Percentiles rank a stretch among this genome's conserved stretches.
These are phyloP conservation scores for Coniosporium tulheliwenetii DNA, from an alignment of 2,329 filamentous ascomycete genomes.

Conservation along the genomic window DNA sequence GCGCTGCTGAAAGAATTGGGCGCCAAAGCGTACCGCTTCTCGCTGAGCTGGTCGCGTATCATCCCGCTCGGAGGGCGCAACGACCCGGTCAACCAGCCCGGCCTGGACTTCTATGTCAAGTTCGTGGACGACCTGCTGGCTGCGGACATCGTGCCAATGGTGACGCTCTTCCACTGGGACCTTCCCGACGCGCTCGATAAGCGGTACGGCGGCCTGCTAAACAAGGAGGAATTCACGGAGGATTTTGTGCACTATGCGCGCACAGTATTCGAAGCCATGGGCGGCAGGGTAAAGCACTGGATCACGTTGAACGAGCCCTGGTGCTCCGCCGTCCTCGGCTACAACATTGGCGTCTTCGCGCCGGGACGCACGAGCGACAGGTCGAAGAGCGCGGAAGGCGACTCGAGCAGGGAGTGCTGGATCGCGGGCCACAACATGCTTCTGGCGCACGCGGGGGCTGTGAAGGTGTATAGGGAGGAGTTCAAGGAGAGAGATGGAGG, in stretches of 20 bases:
- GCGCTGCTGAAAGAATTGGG: slow-evolving; percentile 59
- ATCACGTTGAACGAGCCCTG: slow-evolving; percentile 86
- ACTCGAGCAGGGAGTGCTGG: slow-evolving; percentile 67
- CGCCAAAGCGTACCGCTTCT: slow-evolving; percentile 67
- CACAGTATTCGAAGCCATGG: slow-evolving; percentile 57
- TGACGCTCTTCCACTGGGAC: slow-evolving; percentile 84
- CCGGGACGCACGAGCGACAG: slow-evolving; percentile 71
- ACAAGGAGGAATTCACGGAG: slow-evolving; percentile 66
- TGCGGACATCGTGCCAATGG: slow-evolving; percentile 62
- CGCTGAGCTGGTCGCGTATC: slow-evolving; percentile 67
- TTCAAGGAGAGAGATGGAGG: slow-evolving; percentile 60
- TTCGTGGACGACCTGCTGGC: slow-evolving; percentile 65
- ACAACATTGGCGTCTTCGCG: slow-evolving; percentile 62
- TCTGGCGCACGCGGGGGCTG: slow-evolving; percentile 63
- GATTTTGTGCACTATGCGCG: slow-evolving; percentile 71
- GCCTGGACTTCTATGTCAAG: slow-evolving; percentile 62
- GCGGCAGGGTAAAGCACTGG: slow-evolving; percentile 68
- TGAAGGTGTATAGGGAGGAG: slow-evolving; percentile 69
- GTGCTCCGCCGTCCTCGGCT: slow-evolving; percentile 69
- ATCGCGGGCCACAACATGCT: slow-evolving; percentile 67
- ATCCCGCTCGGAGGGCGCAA: slow-evolving; percentile 73
- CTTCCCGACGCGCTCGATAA: slow-evolving; percentile 63
- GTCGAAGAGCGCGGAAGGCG: slow-evolving; percentile 51
- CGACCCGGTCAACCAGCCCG: slow-evolving; percentile 66
- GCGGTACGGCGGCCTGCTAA: slow-evolving; percentile 67